Percentiles rank a stretch among this genome's conserved stretches.
Conservation (phyloP, 2,329 filamentous ascomycete species). For the Fusarium tricinctum region DNA sequence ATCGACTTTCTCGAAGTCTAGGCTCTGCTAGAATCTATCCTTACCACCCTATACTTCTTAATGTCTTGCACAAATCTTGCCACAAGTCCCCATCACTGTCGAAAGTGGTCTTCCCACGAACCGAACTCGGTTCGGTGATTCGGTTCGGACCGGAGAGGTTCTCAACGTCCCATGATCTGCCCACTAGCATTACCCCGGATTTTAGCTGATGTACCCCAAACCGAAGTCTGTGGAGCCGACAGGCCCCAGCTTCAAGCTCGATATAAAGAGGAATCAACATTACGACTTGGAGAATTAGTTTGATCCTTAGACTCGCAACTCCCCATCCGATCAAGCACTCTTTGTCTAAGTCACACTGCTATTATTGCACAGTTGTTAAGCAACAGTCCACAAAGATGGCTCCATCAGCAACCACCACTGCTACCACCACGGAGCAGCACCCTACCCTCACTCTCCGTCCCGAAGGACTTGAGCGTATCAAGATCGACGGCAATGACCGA, state of each 20-base stretch:
- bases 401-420: conserved; percentile 23
- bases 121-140: conserved; percentile 21
- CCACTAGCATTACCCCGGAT: conserved; percentile 14
- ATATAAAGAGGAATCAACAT: conserved; percentile 23
- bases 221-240: background rate
- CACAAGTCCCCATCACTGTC: background rate
- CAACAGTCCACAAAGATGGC: conserved; percentile 15
- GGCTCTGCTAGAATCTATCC: background rate
- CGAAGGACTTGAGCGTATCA: conserved; percentile 41
- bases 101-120: background rate
- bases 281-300: background rate
- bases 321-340: background rate
- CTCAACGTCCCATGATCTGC: background rate
- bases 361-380: background rate
- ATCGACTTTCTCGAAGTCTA: background rate
- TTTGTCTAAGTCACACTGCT: background rate
- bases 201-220: conserved; percentile 1
- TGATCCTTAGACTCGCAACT: background rate
- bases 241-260: background rate
- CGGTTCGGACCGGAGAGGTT: conserved; percentile 18
- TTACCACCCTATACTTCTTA: background rate
- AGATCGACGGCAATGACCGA: conserved; percentile 38
- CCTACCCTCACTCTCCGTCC: conserved; percentile 43
- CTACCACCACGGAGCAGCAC: conserved; percentile 22
- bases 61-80: background rate